Conservation (phyloP, 257 asterid species). For the Cinchona pubescens region DNA sequence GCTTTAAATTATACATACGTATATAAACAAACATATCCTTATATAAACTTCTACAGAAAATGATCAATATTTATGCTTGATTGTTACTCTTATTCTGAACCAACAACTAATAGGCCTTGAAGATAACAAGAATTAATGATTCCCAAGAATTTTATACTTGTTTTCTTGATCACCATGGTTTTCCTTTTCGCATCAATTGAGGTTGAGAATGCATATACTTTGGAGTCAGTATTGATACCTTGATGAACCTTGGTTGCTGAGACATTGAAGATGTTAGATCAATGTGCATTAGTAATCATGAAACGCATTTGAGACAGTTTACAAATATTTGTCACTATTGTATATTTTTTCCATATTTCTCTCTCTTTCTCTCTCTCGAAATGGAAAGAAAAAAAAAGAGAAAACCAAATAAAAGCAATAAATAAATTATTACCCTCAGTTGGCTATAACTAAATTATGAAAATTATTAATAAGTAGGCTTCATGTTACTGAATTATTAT, state of each 20-base stretch:
- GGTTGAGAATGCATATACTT: not conserved
- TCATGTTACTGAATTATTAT: too few species aligned
- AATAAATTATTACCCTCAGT: too few species aligned
- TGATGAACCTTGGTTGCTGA: not conserved
- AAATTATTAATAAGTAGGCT: too few species aligned
- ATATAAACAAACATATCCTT: not conserved
- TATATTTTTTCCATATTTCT: too few species aligned
- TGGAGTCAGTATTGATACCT: not conserved
- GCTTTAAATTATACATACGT: too few species aligned
- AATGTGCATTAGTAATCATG: not conserved
- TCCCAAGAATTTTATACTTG: not conserved
- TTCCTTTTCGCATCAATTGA: not conserved
- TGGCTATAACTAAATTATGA: too few species aligned
- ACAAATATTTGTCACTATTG: not conserved
- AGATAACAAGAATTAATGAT: not conserved
- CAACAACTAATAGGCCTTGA: not conserved
- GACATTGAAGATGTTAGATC: not conserved
- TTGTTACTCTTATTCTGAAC: not conserved
- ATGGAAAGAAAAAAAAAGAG: not conserved
- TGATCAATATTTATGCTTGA: not conserved
- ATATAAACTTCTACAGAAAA: not conserved
- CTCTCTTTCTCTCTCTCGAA: too few species aligned
- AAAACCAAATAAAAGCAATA: not conserved
- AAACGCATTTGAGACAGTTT: not conserved
- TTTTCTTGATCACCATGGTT: not conserved